Evolutionary conservation across 129 eudicot genomes (phyloP), one percentile per base, ranked within the genome.

Genomic region (carrot (Daucus carota)): DNA sequence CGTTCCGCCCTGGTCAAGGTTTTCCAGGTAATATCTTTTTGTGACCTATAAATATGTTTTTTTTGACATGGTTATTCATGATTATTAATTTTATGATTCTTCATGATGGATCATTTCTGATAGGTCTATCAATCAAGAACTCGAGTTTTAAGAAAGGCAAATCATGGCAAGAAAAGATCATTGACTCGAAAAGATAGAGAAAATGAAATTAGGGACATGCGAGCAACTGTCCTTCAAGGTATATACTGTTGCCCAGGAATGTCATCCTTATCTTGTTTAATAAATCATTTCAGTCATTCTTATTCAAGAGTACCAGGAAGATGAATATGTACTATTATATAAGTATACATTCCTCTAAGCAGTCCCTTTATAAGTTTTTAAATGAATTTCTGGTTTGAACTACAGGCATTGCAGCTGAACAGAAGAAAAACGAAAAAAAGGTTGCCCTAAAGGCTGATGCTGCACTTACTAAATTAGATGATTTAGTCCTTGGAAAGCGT

Each of bases 161-260:
- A 88, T 73, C 77, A 86, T 32, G 88, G 98, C 40, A 93, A 93
- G 90, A 93, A 93, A 76, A 82, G 98, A 78, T 87, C 97, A 9
- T 85, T 90, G 54, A 93, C 90, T 67, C 85, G 91, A 40, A 90
- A 78, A 33, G 85, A 86, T 70, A 87, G 75, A 74, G 86, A 87
- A 46, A 28, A 62, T 24, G 91, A 89, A 73, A n/a, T n/a, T n/a
- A 87, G 92, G 82, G 89, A 92, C 77, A 89, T 89, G 79, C 91
- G 80, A 72, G 84, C 82, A 44, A 76, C 84, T 70, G 79, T 88
- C 33, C 75, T 89, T 81, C 84, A 84, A 85, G 96, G 97, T 89
- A 33, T 41, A 16, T 14, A 62, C 26, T 54, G 13, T 70, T n/a
- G 48, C 20, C 40, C 14, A 52, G 60, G 10, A 52, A 7, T 52